phyloP scores from a whole-genome alignment of 1,139 yeast genomes.

The Hansenula sp. region DNA sequence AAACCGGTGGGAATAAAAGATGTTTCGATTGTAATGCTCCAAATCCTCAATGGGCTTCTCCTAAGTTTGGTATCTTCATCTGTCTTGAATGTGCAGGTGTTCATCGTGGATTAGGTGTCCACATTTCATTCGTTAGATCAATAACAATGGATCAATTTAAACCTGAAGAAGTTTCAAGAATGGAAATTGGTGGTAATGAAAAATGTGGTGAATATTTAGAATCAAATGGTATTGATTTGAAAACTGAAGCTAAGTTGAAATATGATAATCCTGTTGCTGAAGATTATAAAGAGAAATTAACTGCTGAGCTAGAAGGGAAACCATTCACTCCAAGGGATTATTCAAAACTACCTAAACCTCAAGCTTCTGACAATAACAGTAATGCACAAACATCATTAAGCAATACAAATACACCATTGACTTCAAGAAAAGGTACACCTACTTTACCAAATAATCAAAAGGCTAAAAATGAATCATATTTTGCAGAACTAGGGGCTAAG shows the following conservation, averaged over 20 bases:
- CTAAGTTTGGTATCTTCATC: constrained; percentile 93
- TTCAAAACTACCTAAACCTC: constrained; percentile 30
- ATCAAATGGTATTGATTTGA: constrained; percentile 67
- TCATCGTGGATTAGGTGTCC: constrained; percentile 96
- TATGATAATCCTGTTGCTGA: constrained; percentile 91
- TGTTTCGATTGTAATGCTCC: constrained; percentile 96
- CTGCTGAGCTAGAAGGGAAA: constrained; percentile 70
- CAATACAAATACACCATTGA: constrained; percentile 31
- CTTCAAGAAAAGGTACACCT: constrained; percentile 40
- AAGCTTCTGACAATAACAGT: constrained; percentile 4
- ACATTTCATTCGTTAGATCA: constrained; percentile 92
- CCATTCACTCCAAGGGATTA: constrained; percentile 69
- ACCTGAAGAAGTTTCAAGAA: constrained; percentile 80
- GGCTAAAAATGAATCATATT: constrained; percentile 72
- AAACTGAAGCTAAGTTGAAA: constrained; percentile 65
- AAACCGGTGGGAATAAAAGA: constrained; percentile 75
- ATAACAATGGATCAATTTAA: constrained; percentile 98
- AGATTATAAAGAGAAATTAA: constrained; percentile 81
- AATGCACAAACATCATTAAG: constrained; percentile 2
- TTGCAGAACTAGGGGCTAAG: constrained; percentile 70
- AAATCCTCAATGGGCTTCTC: constrained; percentile 99
- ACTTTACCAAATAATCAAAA: constrained; percentile 38
- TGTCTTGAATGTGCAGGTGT: constrained; percentile 97
- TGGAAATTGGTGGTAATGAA: constrained; percentile 95
- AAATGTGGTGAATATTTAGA: constrained; percentile 66